Conservation (phyloP, 192 early-diverging fungal genomes). For the Mortierella alpina region DNA sequence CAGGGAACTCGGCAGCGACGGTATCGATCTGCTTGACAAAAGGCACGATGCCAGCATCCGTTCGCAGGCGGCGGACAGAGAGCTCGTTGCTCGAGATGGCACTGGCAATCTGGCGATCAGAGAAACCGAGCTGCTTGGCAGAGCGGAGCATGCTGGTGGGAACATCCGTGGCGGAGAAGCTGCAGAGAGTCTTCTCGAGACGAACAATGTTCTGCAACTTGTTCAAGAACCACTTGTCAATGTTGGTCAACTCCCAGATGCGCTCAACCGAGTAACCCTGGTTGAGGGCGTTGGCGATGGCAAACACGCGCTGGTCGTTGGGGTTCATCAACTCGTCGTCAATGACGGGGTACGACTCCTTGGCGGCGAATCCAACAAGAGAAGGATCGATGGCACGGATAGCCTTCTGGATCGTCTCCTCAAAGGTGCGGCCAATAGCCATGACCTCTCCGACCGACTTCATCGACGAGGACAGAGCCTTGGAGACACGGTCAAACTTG, state of each 20-base stretch:
- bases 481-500: constrained; percentile 95
- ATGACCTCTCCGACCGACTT: constrained; percentile 99
- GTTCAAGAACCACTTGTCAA: constrained; percentile 98
- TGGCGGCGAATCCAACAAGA: constrained; percentile 82
- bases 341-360: constrained; percentile 61
- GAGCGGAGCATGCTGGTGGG: constrained; percentile 65
- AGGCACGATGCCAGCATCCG: constrained; percentile 84
- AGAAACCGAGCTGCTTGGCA: constrained; percentile 97
- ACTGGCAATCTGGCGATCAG: constrained; percentile 87
- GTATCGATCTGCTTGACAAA: constrained; percentile 99
- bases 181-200: constrained; percentile 75
- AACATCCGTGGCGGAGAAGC: constrained; percentile 71
- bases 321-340: constrained; percentile 91
- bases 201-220: constrained; percentile 88
- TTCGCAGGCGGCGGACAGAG: constrained; percentile 85
- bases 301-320: constrained; percentile 93
- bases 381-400: constrained; percentile 90
- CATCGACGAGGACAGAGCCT: constrained; percentile 91
- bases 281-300: constrained; percentile 94
- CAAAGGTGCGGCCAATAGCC: constrained; percentile 96
- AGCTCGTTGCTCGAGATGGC: constrained; percentile 83
- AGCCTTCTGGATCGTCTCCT: constrained; percentile 98
- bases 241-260: constrained; percentile 89
- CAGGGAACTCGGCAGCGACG: constrained; percentile 98
- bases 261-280: constrained; percentile 90